Evolutionary conservation across 2,329 filamentous ascomycete species (phyloP), one percentile per base, ranked within the genome.

Genomic region (Alternaria brassicae): DNA sequence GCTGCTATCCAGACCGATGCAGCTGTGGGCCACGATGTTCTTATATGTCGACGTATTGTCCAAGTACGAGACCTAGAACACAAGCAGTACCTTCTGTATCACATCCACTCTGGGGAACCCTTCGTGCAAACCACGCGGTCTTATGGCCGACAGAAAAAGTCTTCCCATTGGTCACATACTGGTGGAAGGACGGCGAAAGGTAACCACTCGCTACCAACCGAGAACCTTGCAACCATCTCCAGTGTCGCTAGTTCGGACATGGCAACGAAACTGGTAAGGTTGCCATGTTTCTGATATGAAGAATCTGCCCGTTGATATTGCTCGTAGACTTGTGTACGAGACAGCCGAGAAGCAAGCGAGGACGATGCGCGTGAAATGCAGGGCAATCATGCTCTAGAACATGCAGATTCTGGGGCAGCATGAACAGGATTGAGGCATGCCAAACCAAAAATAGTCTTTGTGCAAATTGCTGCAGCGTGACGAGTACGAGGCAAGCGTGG

Each of bases 381-480:
- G 44, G 53, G 42, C 60, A 67, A 42, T 42, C 19, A 61, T 45
- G 71, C 68, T 75, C 70, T 72, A 72, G 71, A 75, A 69, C 67
- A 28, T 57, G 28, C 52, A 25, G 45, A 61, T 56, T 58, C 66
- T 67, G 60, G 67, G 62, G 63, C 40, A 65, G 53, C 56, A 4
- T 10, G 25, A 41, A 60, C 37, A 48, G 47, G 21, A 58, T 27
- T 19, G 49, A 62, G 52, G 58, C 52, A 32, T 25, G 47, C 56
- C 6, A 51, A 42, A 13, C 66, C 62, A 72, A 71, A 69, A 72
- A 72, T 72, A 74, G 72, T 63, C 36, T n/a, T 37, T 40, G 58
- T 30, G 28, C 56, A 53, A 51, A 48, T 51, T 40, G 17, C 30
- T 53, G 59, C 62, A 66, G 63, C 62, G 58, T 65, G 62, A 70